These are phyloP conservation scores for Picea mariana DNA, from an alignment of 83 land plant genomes.

Conservation along the genomic window DNA sequence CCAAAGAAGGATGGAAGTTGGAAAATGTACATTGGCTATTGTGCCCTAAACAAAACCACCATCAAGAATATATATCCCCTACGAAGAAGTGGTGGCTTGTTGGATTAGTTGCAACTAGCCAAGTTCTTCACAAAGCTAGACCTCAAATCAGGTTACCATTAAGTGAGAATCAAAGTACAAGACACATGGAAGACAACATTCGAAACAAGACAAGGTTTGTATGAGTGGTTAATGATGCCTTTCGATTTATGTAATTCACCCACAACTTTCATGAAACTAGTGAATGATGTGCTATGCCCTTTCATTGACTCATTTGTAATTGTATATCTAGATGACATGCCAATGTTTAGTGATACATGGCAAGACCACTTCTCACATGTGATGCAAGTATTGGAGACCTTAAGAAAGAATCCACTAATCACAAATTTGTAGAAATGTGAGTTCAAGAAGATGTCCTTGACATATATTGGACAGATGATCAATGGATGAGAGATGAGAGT, in stretches of 20 bases:
- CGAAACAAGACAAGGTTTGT: neutral
- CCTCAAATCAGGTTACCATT: neutral
- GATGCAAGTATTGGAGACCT: neutral
- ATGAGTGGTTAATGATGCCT: neutral
- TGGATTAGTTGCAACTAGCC: neutral
- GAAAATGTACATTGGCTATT: neutral
- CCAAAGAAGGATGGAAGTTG: neutral
- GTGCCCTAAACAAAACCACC: neutral
- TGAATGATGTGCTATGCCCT: neutral
- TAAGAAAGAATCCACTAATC: neutral
- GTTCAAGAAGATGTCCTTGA: neutral
- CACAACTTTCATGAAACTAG: neutral
- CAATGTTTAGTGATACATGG: neutral
- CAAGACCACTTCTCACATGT: too few species aligned
- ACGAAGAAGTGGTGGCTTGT: neutral
- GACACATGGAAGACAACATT: neutral
- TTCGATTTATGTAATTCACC: neutral
- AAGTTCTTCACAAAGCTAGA: neutral
- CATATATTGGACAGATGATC: neutral
- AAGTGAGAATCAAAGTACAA: neutral
- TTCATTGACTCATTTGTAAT: neutral
- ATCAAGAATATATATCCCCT: neutral
- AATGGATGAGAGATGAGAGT: neutral
- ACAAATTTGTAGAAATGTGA: neutral
- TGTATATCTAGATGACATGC: neutral